Base-by-base conservation (phyloP, 495 filamentous ascomycete genomes). In the Xylaria intraflava region DNA sequence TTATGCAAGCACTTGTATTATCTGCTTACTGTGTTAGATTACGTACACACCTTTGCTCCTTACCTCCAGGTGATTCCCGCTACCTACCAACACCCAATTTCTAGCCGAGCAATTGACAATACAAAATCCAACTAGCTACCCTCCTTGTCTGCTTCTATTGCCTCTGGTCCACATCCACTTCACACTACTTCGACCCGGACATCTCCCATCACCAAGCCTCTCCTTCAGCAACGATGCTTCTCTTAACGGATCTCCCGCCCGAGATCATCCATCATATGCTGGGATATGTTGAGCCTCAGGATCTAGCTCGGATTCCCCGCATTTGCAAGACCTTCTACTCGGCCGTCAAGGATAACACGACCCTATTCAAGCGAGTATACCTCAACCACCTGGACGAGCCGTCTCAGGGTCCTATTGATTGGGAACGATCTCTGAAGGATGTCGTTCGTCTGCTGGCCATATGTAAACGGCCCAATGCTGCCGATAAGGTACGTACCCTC, bases 231-330 rank as follows among this genome's bases (percentile, higher is more conserved):
- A 35, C 20, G 4, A 53, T 53, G 51, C 51, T 7, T 38, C 41
- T 46, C 39, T 46, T 75, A 2, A 69, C 64, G 8, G 65, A 69
- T n/a, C 70, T 81, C 7, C 78, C 78, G 6, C 71, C 76, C n/a
- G 82, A 85, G 65, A 73, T 83, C 41, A 55, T 84, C 24, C 76
- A 82, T 54, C 65, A 71, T 53, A 78, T 86, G 49, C 67, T 86
- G 36, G 53, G 62, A 43, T 72, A 75, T 47, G 62, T 81, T n/a
- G 66, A 78, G n/a, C 77, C 78, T 1, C 55, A 65, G 27, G 81
- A 83, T 53, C 56, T 86, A 27, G 68, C 66, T 0, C 45, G 58
- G n/a, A 53, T 83, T 16, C 61, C 71, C 31, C 62, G 48, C 46
- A 74, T 72, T 43, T 83, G 78, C 57, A 77, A 69, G 49, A 57